phyloP scores from a whole-genome alignment of 768 basidiomycete genomes.

The Tulasnella sp. region DNA sequence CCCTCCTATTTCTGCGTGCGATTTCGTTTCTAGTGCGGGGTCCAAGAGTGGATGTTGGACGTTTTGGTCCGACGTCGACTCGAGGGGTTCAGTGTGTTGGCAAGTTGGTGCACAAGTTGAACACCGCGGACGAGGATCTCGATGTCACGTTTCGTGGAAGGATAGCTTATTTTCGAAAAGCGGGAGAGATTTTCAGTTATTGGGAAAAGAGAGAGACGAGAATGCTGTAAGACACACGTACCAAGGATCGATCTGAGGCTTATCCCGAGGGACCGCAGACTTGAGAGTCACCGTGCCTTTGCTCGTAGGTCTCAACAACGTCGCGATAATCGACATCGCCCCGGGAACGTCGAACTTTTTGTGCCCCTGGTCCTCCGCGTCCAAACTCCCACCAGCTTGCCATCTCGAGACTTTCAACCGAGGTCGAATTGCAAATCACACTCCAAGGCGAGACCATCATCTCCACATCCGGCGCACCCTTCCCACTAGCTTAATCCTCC shows the following conservation, averaged over 20 bases:
- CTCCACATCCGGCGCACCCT: constrained; percentile 20
- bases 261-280: neutral
- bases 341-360: neutral
- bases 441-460: constrained; percentile 16
- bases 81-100: constrained; percentile 16
- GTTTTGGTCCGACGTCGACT: constrained; percentile 32
- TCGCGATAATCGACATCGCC: neutral
- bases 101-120: neutral
- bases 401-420: no score
- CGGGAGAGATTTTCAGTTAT: neutral
- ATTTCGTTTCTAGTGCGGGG: constrained; percentile 31
- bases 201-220: neutral
- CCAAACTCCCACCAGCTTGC: no score
- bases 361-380: neutral
- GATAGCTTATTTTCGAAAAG: neutral
- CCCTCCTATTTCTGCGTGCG: constrained; percentile 34
- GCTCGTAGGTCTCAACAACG: neutral
- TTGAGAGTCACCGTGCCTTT: neutral
- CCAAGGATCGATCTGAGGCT: neutral
- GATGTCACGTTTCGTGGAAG: neutral
- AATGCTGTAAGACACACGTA: neutral
- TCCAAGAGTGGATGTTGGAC: constrained; percentile 38
- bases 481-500: constrained; percentile 15
- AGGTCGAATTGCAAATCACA: no score
- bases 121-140: constrained; percentile 10